Evolutionary conservation across 2,329 filamentous ascomycete genomes (phyloP), one percentile per base, ranked within the genome.

Genomic region (Calycina herbarum): DNA sequence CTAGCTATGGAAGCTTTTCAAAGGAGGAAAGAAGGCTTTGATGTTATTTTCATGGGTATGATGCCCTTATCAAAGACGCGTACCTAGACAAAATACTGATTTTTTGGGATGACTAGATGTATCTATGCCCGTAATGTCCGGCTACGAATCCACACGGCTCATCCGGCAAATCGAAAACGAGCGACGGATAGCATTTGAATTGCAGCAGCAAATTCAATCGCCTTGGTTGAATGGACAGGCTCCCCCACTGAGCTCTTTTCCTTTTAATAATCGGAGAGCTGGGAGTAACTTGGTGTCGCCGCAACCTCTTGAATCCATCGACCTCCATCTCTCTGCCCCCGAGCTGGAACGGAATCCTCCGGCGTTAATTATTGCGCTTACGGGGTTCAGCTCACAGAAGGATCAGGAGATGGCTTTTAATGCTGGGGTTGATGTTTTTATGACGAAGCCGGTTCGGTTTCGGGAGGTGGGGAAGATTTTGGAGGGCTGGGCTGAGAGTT

Each of bases 71-170:
- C 27, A 29, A 29, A 29, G 27, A 29, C 27, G 27, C 27, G 4
- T 3, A 29, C 27, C 27, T 29, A 29, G 2, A 29, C 27, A 29
- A 29, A 29, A 29, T 29, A 29, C 27, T 29, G 27, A 29, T 29
- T 10, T 38, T 13, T 38, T 38, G 8, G 10, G 8, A 38, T 38
- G 70, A 11, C 71, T 71, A 77, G 84, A 86, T 69, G 78, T 85
- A 5, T 81, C 80, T 61, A 86, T 86, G 84, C 84, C 84, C 0
- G 76, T 85, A 6, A 82, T 85, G 76, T 78, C 84, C 64, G 82
- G 82, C 0, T 73, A 82, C 15, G 78, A 82, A 63, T 76, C 80
- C 0, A 84, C 82, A 13, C 77, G 77, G 6, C 76, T 75, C 48
- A 85, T 86, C 35, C 79, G 84, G 10, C 77, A 77, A 3, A 76